Evolutionary conservation across 805 yeast species (phyloP).

Genomic region (Monosporozyma aerobia): DNA sequence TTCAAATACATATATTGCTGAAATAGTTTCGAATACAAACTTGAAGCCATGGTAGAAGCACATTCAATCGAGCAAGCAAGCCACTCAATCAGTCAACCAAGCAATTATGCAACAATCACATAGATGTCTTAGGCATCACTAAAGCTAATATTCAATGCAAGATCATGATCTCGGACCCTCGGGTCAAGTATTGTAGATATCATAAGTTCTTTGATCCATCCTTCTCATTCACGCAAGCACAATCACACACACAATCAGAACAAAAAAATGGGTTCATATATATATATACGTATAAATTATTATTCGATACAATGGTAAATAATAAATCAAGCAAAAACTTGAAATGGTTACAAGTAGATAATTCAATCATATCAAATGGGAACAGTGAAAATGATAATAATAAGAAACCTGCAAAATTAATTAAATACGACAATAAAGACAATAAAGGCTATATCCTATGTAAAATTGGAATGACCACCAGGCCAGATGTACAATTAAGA

Average conservation of each 20-base stretch:
- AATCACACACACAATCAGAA: background rate
- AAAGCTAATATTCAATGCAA: slow-evolving; percentile 16
- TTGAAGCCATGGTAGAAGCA: no score
- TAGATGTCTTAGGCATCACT: slow-evolving; percentile 23
- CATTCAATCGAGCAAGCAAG: background rate
- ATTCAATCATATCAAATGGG: slow-evolving; percentile 9
- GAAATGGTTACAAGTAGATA: slow-evolving; percentile 17
- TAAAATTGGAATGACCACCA: slow-evolving; percentile 28
- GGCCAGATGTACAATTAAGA: slow-evolving; percentile 16
- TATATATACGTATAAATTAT: slow-evolving; percentile 19
- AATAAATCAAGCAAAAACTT: slow-evolving; percentile 1
- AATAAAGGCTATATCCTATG: slow-evolving; percentile 15
- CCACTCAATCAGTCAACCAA: background rate
- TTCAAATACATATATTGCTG: no score
- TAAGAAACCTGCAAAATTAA: background rate
- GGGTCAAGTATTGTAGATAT: slow-evolving; percentile 12
- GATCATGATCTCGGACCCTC: slow-evolving; percentile 4
- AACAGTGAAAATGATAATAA: no score
- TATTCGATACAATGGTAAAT: slow-evolving; percentile 11
- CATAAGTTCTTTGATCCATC: slow-evolving; percentile 12
- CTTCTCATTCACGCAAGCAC: no score
- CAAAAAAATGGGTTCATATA: slow-evolving; percentile 18
- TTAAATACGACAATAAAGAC: background rate
- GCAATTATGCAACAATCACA: background rate
- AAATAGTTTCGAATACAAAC: no score